Conservation (phyloP, 768 basidiomycete species). For the Suillus lakei region DNA sequence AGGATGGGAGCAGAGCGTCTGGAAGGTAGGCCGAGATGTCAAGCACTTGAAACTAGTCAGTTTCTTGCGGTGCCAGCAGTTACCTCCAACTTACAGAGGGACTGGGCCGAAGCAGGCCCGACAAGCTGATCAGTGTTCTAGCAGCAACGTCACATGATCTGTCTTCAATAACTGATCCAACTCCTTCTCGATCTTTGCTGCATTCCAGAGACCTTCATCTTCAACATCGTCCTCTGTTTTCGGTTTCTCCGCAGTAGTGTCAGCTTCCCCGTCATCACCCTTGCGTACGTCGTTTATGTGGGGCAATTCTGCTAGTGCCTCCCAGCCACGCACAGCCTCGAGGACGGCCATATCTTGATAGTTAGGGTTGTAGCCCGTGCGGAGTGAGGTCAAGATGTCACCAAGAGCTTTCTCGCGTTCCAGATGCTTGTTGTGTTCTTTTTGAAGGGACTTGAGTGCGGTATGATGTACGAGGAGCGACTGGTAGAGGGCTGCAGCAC, state of each 20-base stretch:
- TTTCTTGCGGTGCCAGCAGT: neutral
- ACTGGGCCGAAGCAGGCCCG: slow-evolving; percentile 49
- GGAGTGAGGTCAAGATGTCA: slow-evolving; percentile 80
- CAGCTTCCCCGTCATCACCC: slow-evolving; percentile 42
- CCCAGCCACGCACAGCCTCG: slow-evolving; percentile 95
- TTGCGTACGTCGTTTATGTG: slow-evolving; percentile 74
- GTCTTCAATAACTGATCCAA: slow-evolving; percentile 59
- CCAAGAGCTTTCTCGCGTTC: slow-evolving; percentile 79
- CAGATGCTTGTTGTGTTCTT: slow-evolving; percentile 71
- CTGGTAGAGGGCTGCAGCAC: slow-evolving; percentile 72
- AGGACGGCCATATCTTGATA: slow-evolving; percentile 99
- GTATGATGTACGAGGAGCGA: slow-evolving; percentile 73
- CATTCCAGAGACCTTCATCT: slow-evolving; percentile 66
- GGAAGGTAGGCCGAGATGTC: slow-evolving; percentile 84
- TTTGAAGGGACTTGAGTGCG: slow-evolving; percentile 78
- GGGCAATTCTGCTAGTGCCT: slow-evolving; percentile 69
- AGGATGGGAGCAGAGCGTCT: slow-evolving; percentile 74
- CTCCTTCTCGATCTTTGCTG: slow-evolving; percentile 59
- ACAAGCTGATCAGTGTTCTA: slow-evolving; percentile 80
- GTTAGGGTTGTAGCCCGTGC: slow-evolving; percentile 93
- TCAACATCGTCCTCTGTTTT: slow-evolving; percentile 48
- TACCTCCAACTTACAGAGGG: slow-evolving; percentile 54
- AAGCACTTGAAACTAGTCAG: slow-evolving; percentile 58
- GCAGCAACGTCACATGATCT: slow-evolving; percentile 76
- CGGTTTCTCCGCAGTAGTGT: slow-evolving; percentile 18